Conservation (phyloP, 1,284 basidiomycete genomes). For the Leucocoprinus gongylophorus region DNA sequence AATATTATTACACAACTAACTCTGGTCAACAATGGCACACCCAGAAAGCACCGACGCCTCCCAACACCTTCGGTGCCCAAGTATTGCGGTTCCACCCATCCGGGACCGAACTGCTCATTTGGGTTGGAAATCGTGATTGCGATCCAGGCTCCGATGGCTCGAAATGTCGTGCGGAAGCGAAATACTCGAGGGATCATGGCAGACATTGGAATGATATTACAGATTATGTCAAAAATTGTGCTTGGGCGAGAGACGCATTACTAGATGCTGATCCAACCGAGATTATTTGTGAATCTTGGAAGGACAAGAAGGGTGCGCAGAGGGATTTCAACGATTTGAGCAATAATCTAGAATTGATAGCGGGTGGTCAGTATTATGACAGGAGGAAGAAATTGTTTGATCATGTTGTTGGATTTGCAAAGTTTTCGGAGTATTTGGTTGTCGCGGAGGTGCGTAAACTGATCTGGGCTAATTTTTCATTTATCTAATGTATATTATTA, state of each 20-base stretch:
- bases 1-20: conserved; percentile 79
- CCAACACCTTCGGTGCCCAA: conserved; percentile 75
- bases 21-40: conserved; percentile 70
- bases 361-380: conserved; percentile 70
- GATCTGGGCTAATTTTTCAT: background rate
- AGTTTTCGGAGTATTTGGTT: conserved; percentile 93
- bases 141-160: conserved; percentile 25
- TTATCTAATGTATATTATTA: conserved; percentile 18
- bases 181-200: conserved; percentile 75
- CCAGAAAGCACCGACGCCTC: conserved; percentile 36
- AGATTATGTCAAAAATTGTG: conserved; percentile 83
- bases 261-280: conserved; percentile 77
- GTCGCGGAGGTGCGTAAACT: conserved; percentile 73
- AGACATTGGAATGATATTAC: conserved; percentile 74
- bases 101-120: conserved; percentile 81
- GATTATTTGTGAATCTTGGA: conserved; percentile 90
- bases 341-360: conserved; percentile 76
- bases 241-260: conserved; percentile 82
- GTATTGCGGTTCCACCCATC: conserved; percentile 84
- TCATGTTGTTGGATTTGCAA: conserved; percentile 88
- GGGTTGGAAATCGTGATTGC: conserved; percentile 77
- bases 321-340: conserved; percentile 39
- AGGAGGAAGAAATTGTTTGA: conserved; percentile 77
- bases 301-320: conserved; percentile 80
- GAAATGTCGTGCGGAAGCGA: conserved; percentile 67